These are phyloP conservation scores for Fusarium tupiense DNA, from an alignment of 2,329 filamentous ascomycete genomes.

Conservation along the genomic window DNA sequence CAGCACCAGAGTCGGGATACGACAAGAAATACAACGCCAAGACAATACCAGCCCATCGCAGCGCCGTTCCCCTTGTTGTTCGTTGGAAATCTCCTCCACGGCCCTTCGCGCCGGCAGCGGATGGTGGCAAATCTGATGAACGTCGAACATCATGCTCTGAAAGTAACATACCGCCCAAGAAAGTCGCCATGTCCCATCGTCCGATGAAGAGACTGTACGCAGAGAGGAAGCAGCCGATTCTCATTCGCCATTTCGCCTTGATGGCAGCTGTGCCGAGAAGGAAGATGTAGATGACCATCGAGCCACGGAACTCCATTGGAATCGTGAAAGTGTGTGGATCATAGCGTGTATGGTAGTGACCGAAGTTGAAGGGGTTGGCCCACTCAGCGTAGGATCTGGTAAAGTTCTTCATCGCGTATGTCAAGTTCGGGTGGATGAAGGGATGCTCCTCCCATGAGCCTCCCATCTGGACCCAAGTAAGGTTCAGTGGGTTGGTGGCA, in stretches of 20 bases:
- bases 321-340: slow-evolving; percentile 56
- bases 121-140: slow-evolving; percentile 29
- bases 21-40: slow-evolving; percentile 52
- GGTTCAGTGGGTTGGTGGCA: slow-evolving; percentile 44
- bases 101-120: slow-evolving; percentile 13
- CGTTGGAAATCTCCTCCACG: slow-evolving; percentile 5
- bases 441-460: slow-evolving; percentile 55
- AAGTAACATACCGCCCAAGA: slow-evolving; percentile 50
- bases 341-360: slow-evolving; percentile 52
- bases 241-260: slow-evolving; percentile 48
- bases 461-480: slow-evolving; percentile 51
- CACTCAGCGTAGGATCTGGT: slow-evolving; percentile 51
- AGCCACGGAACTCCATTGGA: slow-evolving; percentile 54
- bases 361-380: slow-evolving; percentile 54
- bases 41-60: slow-evolving; percentile 45
- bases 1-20: slow-evolving; percentile 51
- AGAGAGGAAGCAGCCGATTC: slow-evolving; percentile 44
- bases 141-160: slow-evolving; percentile 51
- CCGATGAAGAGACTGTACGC: slow-evolving; percentile 49
- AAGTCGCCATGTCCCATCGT: slow-evolving; percentile 54
- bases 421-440: slow-evolving; percentile 51
- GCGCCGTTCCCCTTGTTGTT: slow-evolving; percentile 14
- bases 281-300: slow-evolving; percentile 54
- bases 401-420: slow-evolving; percentile 52
- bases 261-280: slow-evolving; percentile 51